Evolutionary conservation across 1,284 basidiomycete species (phyloP), one percentile per base, ranked within the genome.

Genomic region (Naganishia liquefaciens): DNA sequence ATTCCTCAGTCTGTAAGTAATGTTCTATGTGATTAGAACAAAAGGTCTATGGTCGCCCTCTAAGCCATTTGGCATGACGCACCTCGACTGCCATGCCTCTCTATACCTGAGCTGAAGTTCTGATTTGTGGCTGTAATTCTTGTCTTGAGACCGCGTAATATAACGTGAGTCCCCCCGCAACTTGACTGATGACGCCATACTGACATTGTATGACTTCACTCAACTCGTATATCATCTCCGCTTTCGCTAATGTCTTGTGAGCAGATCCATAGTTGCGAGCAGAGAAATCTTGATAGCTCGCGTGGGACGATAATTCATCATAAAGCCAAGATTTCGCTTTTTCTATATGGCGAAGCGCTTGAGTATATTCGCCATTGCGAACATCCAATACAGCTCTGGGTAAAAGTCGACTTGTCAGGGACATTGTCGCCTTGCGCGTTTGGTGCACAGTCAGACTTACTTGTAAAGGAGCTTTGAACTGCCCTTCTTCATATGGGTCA

Each of bases 391-490:
- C 74, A 11, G 76, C 76, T 66, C 68, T 68, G 2, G 10, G n/a
- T 10, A 13, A 11, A 15, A 21, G 55, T 19, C 13, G 37, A 15
- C 10, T 19, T 5, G n/a, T 44, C 49, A 51, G 49, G n/a, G n/a
- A n/a, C n/a, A 42, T 42, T 42, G 40, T 42, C 10, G 40, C 40
- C 19, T 55, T n/a, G n/a, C 46, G 43, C 27, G 27, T 37, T 15
- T 10, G 19, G n/a, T n/a, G n/a, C n/a, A n/a, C n/a, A n/a, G 6
- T 30, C 15, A n/a, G 5, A 43, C 68, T 44, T 27, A 68, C 68
- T 77, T 77, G 73, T 76, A 77, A 3, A 76, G 68, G 19, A 73
- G 72, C 63, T 75, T 77, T 21, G 71, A 71, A 2, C 75, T 73
- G 3, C 76, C 76, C 63, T 75, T 76, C 7, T 72, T 73, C 50